These are phyloP conservation scores for California macrophylla DNA, from an alignment of 441 rosid genomes.

Conservation along the genomic window DNA sequence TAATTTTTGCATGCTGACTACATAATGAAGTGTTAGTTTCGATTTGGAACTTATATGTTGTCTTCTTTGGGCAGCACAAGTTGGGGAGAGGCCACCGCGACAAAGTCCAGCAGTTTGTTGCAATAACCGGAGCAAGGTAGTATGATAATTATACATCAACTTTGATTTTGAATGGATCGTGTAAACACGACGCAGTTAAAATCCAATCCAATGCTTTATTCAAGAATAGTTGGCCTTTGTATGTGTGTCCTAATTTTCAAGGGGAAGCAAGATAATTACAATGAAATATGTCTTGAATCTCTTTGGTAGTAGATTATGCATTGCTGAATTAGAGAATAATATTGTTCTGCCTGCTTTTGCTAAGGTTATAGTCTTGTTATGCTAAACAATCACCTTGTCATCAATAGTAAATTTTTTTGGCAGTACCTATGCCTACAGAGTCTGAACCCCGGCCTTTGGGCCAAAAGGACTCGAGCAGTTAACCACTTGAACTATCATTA, in stretches of 20 bases:
- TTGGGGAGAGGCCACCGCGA: slow-evolving; percentile 72
- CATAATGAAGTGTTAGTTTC: neutral
- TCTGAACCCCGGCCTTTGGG: too few species aligned
- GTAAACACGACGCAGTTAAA: neutral
- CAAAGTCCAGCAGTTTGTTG: slow-evolving; percentile 76
- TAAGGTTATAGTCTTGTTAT: neutral
- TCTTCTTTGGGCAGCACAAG: slow-evolving; percentile 47
- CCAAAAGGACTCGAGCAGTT: too few species aligned
- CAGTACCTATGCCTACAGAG: too few species aligned
- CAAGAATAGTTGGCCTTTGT: neutral
- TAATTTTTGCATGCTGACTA: too few species aligned
- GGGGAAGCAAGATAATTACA: neutral
- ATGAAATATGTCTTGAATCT: neutral
- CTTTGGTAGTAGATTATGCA: neutral
- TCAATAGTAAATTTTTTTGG: too few species aligned
- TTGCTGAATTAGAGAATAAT: neutral
- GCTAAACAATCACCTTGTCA: neutral
- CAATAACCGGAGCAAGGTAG: slow-evolving; percentile 82
- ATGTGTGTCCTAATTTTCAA: neutral
- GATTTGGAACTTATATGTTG: neutral
- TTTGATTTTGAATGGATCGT: neutral
- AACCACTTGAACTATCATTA: too few species aligned
- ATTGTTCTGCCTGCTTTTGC: neutral
- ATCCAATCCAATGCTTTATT: neutral
- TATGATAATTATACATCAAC: slow-evolving; percentile 4